Percentiles rank a stretch among this genome's conserved stretches.
phyloP scores from a whole-genome alignment of 2,329 filamentous ascomycete species.

The Sarocladium brachiariae region DNA sequence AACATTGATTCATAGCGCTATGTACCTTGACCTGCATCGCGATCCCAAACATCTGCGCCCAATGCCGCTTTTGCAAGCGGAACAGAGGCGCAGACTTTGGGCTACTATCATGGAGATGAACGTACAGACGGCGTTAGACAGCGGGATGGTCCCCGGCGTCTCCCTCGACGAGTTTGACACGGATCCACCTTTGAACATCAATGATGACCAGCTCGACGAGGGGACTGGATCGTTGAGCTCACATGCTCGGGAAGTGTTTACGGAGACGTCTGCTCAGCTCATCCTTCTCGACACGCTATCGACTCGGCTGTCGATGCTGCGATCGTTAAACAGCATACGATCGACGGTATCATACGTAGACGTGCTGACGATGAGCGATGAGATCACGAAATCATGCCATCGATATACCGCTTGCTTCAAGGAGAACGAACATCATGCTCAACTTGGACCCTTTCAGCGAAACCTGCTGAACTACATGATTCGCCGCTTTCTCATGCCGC shows the following conservation, averaged over 20 bases:
- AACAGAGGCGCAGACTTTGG: slow-evolving; percentile 36
- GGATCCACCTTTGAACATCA: slow-evolving; percentile 27
- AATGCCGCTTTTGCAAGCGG: slow-evolving; percentile 28
- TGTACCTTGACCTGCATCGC: slow-evolving; percentile 38
- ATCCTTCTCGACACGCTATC: slow-evolving; percentile 28
- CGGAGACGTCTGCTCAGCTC: slow-evolving; percentile 28
- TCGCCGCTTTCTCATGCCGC: slow-evolving; percentile 46
- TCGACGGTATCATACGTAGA: slow-evolving; percentile 27
- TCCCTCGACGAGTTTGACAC: slow-evolving; percentile 34
- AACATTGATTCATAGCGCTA: slow-evolving; percentile 32
- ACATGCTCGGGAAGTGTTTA: slow-evolving; percentile 13
- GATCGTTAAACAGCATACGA: slow-evolving; percentile 26
- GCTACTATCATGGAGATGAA: slow-evolving; percentile 34
- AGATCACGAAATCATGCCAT: slow-evolving; percentile 23
- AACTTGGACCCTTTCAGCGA: slow-evolving; percentile 30
- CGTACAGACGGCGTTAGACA: slow-evolving; percentile 31
- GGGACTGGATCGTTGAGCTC: slow-evolving; percentile 13
- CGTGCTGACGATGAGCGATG: slow-evolving; percentile 25
- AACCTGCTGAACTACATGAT: slow-evolving; percentile 45
- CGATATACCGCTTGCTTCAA: slow-evolving; percentile 16
- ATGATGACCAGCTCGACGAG: slow-evolving; percentile 22
- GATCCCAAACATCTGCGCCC: slow-evolving; percentile 31
- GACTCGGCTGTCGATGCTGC: slow-evolving; percentile 26
- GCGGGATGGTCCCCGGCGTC: slow-evolving; percentile 31
- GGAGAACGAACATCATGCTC: slow-evolving; percentile 8